Conservation (phyloP, 768 basidiomycete genomes). For the Gyrodon lividus region DNA sequence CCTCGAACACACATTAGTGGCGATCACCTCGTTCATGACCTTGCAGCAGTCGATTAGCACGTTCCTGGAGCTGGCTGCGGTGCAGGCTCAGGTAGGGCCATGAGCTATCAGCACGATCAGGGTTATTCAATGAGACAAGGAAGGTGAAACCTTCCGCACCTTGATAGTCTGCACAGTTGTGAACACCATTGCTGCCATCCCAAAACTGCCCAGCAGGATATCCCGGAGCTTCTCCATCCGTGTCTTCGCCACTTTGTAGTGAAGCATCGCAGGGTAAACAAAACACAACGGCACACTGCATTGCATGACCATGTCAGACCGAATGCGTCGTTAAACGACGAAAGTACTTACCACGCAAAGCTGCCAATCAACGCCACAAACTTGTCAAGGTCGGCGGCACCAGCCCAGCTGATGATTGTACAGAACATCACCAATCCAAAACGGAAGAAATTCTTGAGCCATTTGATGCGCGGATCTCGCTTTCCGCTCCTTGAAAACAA, state of each 20-base stretch:
- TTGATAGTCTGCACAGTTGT: conserved; percentile 78
- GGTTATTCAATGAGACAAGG: not conserved
- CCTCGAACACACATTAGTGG: not conserved
- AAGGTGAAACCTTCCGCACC: conserved; percentile 39
- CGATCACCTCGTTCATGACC: not conserved
- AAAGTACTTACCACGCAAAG: conserved; percentile 77
- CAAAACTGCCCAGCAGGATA: conserved; percentile 74
- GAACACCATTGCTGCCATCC: conserved; percentile 66
- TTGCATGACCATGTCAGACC: conserved; percentile 2
- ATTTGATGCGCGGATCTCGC: conserved; percentile 76
- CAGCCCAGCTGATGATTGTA: conserved; percentile 78
- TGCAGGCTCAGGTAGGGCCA: conserved; percentile 49
- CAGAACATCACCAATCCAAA: conserved; percentile 75
- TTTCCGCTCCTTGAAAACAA: conserved; percentile 90
- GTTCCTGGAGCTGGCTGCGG: conserved; percentile 38
- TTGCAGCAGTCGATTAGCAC: conserved; percentile 19
- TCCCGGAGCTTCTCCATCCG: conserved; percentile 64
- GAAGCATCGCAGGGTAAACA: conserved; percentile 91
- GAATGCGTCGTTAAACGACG: not conserved
- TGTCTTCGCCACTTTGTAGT: conserved; percentile 81
- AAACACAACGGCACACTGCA: conserved; percentile 88
- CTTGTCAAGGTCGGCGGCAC: conserved; percentile 90
- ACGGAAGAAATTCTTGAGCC: conserved; percentile 92
- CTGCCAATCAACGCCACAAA: conserved; percentile 92
- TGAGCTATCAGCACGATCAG: conserved; percentile 45